phyloP scores from a whole-genome alignment of 1,139 yeast species.

The Geotrichum phurueaensis region DNA sequence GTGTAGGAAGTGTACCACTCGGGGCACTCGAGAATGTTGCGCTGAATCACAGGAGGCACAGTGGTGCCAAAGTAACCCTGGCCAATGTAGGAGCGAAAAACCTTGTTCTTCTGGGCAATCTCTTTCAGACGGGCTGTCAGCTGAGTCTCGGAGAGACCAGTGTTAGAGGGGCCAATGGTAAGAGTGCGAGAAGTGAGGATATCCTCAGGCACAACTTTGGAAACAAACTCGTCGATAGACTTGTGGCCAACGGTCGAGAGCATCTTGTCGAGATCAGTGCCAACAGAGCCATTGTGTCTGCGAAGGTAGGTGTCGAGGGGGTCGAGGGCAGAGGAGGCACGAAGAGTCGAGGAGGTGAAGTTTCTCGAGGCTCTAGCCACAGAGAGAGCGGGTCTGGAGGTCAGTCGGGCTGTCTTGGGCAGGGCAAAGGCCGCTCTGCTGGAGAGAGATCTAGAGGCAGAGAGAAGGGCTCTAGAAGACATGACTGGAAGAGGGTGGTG shows the following conservation, averaged over 20 bases:
- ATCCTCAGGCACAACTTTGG: slow-evolving; percentile 69
- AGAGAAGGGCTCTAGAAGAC: slow-evolving; percentile 5
- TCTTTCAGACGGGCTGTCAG: slow-evolving; percentile 62
- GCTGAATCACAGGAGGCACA: slow-evolving; percentile 86
- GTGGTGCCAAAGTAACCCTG: slow-evolving; percentile 90
- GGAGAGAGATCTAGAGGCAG: slow-evolving; percentile 1
- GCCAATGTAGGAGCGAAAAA: slow-evolving; percentile 72
- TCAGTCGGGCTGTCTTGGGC: neutral
- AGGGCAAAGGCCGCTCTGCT: neutral
- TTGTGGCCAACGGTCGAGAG: slow-evolving; percentile 57
- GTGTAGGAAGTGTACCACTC: slow-evolving; percentile 99
- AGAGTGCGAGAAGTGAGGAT: slow-evolving; percentile 65
- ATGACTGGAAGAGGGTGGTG: neutral
- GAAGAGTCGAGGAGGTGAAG: neutral
- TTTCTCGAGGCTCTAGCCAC: slow-evolving; percentile 20
- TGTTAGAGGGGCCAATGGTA: slow-evolving; percentile 50
- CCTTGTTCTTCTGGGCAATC: slow-evolving; percentile 70
- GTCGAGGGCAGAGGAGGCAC: slow-evolving; percentile 27
- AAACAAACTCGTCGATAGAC: slow-evolving; percentile 64
- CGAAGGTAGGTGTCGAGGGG: slow-evolving; percentile 77
- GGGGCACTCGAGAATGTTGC: slow-evolving; percentile 87
- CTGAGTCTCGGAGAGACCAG: slow-evolving; percentile 78
- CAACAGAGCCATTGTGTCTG: slow-evolving; percentile 84
- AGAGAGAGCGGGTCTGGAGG: slow-evolving; percentile 28
- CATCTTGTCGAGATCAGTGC: slow-evolving; percentile 63